phyloP scores from a whole-genome alignment of 1,284 basidiomycete genomes.

The Crocinoboletus sp. region DNA sequence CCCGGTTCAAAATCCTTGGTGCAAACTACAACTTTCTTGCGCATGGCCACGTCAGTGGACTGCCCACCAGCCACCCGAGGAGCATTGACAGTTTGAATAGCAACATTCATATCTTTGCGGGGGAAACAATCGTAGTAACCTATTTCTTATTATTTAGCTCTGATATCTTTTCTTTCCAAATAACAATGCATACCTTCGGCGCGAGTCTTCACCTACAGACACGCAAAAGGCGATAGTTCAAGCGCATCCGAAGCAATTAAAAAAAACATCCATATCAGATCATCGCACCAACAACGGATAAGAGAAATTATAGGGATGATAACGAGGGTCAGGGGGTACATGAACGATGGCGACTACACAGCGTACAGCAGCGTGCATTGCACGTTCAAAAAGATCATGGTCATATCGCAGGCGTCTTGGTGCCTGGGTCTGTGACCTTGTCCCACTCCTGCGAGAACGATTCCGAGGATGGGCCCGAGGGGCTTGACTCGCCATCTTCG shows the following conservation, averaged over 20 bases:
- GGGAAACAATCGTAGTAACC: slow-evolving; percentile 76
- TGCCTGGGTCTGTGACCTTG: slow-evolving; percentile 67
- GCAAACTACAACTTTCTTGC: slow-evolving; percentile 58
- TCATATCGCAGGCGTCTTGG: slow-evolving; percentile 43
- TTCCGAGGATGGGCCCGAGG: slow-evolving; percentile 70
- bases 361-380: slow-evolving; percentile 30
- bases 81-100: slow-evolving; percentile 44
- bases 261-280: slow-evolving; percentile 63
- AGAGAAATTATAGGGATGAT: slow-evolving; percentile 17
- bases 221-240: slow-evolving; percentile 15
- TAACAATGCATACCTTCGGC: slow-evolving; percentile 65
- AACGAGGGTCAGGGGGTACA: slow-evolving; percentile 23
- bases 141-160: slow-evolving; percentile 35
- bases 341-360: slow-evolving; percentile 29
- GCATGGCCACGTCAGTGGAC: slow-evolving; percentile 29
- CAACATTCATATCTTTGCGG: slow-evolving; percentile 62
- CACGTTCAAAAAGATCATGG: slow-evolving; percentile 28
- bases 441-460: slow-evolving; percentile 86
- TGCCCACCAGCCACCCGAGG: slow-evolving; percentile 22
- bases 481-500: slow-evolving; percentile 51
- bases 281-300: slow-evolving; percentile 26
- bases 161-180: slow-evolving; percentile 20
- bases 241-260: slow-evolving; percentile 26
- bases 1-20: slow-evolving; percentile 63
- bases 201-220: slow-evolving; percentile 53